Evolutionary conservation across 2,329 filamentous ascomycete genomes (phyloP).

Genomic region (Neofusicoccum cordaticola): DNA sequence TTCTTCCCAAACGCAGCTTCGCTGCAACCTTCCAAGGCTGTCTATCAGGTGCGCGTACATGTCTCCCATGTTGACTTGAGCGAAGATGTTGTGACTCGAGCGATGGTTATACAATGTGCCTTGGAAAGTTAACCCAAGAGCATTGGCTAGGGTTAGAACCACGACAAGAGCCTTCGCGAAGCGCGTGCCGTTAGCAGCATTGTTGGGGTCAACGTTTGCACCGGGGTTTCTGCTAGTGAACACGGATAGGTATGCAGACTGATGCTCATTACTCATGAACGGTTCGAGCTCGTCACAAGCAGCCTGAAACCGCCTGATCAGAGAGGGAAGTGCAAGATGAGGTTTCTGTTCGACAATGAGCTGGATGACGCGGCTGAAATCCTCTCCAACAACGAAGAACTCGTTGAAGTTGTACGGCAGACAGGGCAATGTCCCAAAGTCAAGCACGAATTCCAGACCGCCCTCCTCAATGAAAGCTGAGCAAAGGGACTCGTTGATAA

Average conservation of each 20-base stretch:
- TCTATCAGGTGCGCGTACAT: conserved; percentile 73
- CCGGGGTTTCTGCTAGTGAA: conserved; percentile 5
- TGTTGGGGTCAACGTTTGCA: conserved; percentile 15
- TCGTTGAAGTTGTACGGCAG: conserved; percentile 72
- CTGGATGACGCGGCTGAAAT: conserved; percentile 71
- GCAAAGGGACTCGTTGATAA: conserved; percentile 71
- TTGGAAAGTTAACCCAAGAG: conserved; percentile 72
- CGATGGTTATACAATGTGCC: conserved; percentile 62
- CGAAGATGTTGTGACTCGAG: conserved; percentile 63
- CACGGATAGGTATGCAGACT: conserved; percentile 11
- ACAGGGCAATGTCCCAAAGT: conserved; percentile 78
- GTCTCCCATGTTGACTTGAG: conserved; percentile 78
- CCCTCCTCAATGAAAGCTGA: conserved; percentile 72
- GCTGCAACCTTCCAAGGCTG: conserved; percentile 73
- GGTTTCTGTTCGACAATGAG: conserved; percentile 78
- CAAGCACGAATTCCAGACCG: conserved; percentile 78
- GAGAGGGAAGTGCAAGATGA: conserved; percentile 74
- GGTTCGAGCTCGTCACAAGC: conserved; percentile 63
- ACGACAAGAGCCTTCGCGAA: conserved; percentile 76
- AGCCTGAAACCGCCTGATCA: conserved; percentile 70
- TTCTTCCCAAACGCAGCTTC: conserved; percentile 81
- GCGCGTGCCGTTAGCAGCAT: conserved; percentile 64
- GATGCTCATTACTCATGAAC: conserved; percentile 26
- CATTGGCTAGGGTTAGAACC: conserved; percentile 71
- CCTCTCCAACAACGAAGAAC: conserved; percentile 53